Conservation (phyloP, 192 early-diverging fungal genomes). For the Coemansia reversa region DNA sequence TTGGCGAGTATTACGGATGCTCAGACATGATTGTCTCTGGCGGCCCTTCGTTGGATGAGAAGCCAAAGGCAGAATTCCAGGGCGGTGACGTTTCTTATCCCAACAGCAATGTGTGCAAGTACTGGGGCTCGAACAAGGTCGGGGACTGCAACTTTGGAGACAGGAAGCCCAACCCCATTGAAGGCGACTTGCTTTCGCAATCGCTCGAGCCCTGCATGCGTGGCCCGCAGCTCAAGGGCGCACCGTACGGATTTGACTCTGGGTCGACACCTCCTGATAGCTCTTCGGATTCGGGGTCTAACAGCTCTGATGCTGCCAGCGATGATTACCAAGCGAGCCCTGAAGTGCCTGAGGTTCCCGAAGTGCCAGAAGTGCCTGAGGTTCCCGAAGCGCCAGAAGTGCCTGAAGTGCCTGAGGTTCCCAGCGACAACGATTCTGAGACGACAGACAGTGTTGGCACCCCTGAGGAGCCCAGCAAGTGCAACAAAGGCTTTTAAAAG, state of each 20-base stretch:
- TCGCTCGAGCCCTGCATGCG: conserved; percentile 61
- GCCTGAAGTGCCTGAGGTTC: too few species aligned
- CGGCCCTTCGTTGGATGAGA: conserved; percentile 31
- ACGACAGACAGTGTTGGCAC: background rate
- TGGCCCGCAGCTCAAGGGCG: conserved; percentile 39
- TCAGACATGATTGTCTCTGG: conserved; percentile 57
- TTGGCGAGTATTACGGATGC: conserved; percentile 63
- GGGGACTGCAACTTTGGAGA: conserved; percentile 61
- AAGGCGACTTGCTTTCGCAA: conserved; percentile 57
- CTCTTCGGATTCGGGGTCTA: background rate
- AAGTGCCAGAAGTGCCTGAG: too few species aligned
- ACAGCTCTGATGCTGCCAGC: too few species aligned
- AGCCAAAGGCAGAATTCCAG: conserved; percentile 46
- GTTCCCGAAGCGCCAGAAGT: too few species aligned
- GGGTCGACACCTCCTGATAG: background rate
- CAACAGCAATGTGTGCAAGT: conserved; percentile 59
- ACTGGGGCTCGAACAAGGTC: conserved; percentile 63
- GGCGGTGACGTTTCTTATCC: conserved; percentile 58
- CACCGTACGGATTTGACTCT: conserved; percentile 52
- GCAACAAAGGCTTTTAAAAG: conserved; percentile 1
- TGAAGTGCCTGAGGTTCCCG: background rate
- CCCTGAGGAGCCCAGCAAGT: conserved; percentile 7
- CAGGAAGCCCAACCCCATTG: conserved; percentile 46
- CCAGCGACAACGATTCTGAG: conserved; percentile 2
- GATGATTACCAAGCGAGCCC: too few species aligned